Evolutionary conservation across 768 basidiomycete species (phyloP).

Genomic region (Mycena galericulata): DNA sequence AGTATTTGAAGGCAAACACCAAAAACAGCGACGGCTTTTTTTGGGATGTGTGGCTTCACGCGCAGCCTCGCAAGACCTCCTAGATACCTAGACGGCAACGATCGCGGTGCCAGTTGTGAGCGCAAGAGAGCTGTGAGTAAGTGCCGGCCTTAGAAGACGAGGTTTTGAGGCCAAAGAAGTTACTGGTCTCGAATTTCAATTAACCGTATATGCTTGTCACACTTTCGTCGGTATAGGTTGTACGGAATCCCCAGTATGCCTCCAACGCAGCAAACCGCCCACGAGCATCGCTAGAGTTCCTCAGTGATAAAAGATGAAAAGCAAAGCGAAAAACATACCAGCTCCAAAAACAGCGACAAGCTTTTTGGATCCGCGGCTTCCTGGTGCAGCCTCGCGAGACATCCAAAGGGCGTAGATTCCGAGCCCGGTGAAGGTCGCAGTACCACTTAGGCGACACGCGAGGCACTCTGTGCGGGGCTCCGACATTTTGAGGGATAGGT

Average conservation of each 20-base stretch:
- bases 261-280: slow-evolving; percentile 32
- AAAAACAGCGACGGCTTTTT: no score
- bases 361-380: slow-evolving; percentile 69
- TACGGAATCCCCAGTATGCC: slow-evolving; percentile 18
- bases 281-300: slow-evolving; percentile 25
- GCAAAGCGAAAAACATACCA: slow-evolving; percentile 6
- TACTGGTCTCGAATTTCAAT: no score
- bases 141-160: no score
- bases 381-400: slow-evolving; percentile 72
- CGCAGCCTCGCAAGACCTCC: no score
- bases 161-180: no score
- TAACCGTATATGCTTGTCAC: not conserved
- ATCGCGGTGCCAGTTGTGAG: no score
- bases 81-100: no score
- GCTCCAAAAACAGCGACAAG: slow-evolving; percentile 58
- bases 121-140: no score
- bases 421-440: slow-evolving; percentile 69
- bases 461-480: slow-evolving; percentile 62
- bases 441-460: slow-evolving; percentile 78
- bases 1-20: no score
- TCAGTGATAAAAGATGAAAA: not conserved
- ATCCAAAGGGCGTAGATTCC: slow-evolving; percentile 77
- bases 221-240: not conserved
- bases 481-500: slow-evolving; percentile 1
- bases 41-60: no score